Percentiles rank a stretch among this genome's conserved stretches.
Evolutionary conservation across 495 filamentous ascomycete species (phyloP).

Genomic region (Hamigera avellanea): DNA sequence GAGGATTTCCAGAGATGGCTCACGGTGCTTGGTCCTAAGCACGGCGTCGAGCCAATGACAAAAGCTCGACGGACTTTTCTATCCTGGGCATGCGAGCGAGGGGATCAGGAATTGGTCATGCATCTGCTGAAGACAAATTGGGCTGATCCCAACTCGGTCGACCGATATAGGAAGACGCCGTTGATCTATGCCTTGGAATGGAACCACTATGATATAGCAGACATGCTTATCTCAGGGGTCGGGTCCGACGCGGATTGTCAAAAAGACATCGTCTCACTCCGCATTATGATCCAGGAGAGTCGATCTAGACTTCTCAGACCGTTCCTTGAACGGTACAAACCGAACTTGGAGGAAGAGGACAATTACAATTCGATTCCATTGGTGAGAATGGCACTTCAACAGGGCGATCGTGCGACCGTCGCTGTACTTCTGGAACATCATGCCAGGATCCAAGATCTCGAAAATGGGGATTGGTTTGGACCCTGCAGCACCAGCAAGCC

Average conservation of each 20-base stretch:
- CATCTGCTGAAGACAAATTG: conserved; percentile 5
- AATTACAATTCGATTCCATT: conserved; percentile 4
- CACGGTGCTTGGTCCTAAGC: not conserved
- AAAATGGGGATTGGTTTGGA: conserved; percentile 7
- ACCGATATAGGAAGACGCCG: conserved; percentile 10
- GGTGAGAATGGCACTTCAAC: conserved; percentile 6
- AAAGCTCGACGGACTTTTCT: conserved; percentile 9
- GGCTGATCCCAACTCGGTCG: conserved; percentile 8
- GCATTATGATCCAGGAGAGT: conserved; percentile 5
- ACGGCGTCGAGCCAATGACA: conserved; percentile 5
- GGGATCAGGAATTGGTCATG: conserved; percentile 2
- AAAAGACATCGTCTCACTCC: conserved; percentile 5
- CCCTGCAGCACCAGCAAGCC: conserved; percentile 4
- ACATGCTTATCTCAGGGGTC: conserved; percentile 3
- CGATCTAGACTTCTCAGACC: conserved; percentile 5
- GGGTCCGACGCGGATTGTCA: not conserved
- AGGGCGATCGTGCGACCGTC: conserved; percentile 5
- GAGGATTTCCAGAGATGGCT: conserved; percentile 5
- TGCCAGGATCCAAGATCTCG: conserved; percentile 4
- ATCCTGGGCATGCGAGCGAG: conserved; percentile 7
- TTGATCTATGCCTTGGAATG: conserved; percentile 10
- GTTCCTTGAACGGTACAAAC: conserved; percentile 7
- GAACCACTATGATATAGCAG: conserved; percentile 5
- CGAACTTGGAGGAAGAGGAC: conserved; percentile 4
- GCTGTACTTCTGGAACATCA: conserved; percentile 5